Evolutionary conservation across 2,329 filamentous ascomycete genomes (phyloP).

Genomic region (Tympanopsis confertula): DNA sequence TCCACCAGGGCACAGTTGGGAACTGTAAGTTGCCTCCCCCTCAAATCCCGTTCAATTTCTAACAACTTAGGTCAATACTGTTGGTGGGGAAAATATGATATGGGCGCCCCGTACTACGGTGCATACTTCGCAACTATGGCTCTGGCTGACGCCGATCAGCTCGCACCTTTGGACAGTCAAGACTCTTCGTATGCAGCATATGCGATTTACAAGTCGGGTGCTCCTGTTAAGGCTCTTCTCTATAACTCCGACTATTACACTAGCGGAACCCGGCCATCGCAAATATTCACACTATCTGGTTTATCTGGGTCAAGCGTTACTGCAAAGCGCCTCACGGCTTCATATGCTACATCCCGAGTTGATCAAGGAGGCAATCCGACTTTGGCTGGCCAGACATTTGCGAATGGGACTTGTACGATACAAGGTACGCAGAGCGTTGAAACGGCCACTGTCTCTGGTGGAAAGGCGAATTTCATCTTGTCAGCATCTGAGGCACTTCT

Average conservation of each 20-base stretch:
- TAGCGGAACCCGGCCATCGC: conserved; percentile 17
- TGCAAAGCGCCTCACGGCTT: conserved; percentile 31
- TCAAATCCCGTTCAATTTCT: neutral
- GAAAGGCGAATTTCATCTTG: conserved; percentile 25
- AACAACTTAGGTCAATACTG: conserved; percentile 24
- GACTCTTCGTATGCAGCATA: conserved; percentile 30
- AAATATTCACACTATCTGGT: conserved; percentile 28
- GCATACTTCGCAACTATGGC: conserved; percentile 33
- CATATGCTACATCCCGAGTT: conserved; percentile 26
- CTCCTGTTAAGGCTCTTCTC: conserved; percentile 25
- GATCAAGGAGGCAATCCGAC: conserved; percentile 28
- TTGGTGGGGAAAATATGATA: conserved; percentile 33
- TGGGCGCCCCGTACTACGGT: conserved; percentile 39
- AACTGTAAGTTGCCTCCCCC: conserved; percentile 24
- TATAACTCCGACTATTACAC: conserved; percentile 31
- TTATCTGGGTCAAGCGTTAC: conserved; percentile 19
- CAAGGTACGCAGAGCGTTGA: conserved; percentile 26
- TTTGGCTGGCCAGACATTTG: conserved; percentile 32
- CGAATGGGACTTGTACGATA: conserved; percentile 29
- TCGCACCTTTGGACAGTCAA: conserved; percentile 32
- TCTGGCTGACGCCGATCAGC: conserved; percentile 25
- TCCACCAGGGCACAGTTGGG: conserved; percentile 37
- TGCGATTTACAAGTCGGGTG: conserved; percentile 24
- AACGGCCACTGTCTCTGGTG: conserved; percentile 16
- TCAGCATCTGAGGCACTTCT: conserved; percentile 34